These are phyloP conservation scores for Drosera capensis DNA, from an alignment of 148 eudicot genomes.

Conservation along the genomic window DNA sequence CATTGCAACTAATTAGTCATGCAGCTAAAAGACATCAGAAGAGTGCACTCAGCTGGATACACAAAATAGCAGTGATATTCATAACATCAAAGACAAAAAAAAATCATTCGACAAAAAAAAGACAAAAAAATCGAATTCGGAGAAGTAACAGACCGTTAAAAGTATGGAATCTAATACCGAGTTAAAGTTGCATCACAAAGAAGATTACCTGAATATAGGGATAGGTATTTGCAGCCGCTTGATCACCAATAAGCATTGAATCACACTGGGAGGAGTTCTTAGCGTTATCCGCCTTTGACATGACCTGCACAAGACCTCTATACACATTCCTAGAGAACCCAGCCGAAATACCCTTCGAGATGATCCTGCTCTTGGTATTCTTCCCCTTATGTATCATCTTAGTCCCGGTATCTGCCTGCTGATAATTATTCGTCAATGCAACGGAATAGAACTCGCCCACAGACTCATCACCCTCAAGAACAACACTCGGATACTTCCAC, in stretches of 20 bases:
- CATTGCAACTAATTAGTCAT: too few species aligned
- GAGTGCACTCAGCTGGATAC: too few species aligned
- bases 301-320: conserved; percentile 86
- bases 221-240: conserved; percentile 87
- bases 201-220: conserved; percentile 80
- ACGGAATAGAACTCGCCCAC: conserved; percentile 96
- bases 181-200: not conserved
- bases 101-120: not conserved
- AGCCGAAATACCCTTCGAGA: conserved; percentile 91
- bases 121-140: not conserved
- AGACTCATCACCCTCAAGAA: conserved; percentile 79
- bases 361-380: conserved; percentile 77
- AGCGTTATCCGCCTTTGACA: conserved; percentile 70
- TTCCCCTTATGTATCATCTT: conserved; percentile 98
- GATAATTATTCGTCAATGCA: conserved; percentile 79
- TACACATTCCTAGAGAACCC: conserved; percentile 77
- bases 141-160: not conserved
- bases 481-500: conserved; percentile 95
- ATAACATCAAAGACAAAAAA: too few species aligned
- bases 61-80: too few species aligned
- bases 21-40: too few species aligned
- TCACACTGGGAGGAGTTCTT: conserved; percentile 86
- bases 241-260: conserved; percentile 90
- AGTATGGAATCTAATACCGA: not conserved
- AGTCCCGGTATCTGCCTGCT: conserved; percentile 92